Conservation (phyloP, 768 basidiomycete genomes). For the Podaxis sp. region DNA sequence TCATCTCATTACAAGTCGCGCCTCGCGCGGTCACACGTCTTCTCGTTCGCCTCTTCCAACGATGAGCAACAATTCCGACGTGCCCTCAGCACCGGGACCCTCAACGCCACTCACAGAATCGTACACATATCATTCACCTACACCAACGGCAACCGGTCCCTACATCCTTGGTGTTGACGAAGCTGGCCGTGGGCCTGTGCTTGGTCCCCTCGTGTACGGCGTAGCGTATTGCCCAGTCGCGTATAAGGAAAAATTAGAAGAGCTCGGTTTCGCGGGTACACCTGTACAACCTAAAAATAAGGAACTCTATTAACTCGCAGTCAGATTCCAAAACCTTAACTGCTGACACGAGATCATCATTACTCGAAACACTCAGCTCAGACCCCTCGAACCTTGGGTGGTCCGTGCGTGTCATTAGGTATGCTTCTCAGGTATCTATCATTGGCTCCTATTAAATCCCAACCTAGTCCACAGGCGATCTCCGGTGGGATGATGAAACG, state of each 20-base stretch:
- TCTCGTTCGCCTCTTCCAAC: background rate
- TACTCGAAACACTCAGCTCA: slow-evolving; percentile 68
- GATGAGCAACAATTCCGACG: slow-evolving; percentile 5
- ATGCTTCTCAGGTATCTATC: background rate
- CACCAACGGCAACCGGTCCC: slow-evolving; percentile 67
- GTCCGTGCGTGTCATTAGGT: slow-evolving; percentile 82
- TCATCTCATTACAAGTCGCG: background rate
- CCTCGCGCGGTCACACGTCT: background rate
- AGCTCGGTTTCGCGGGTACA: slow-evolving; percentile 89
- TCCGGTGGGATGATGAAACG: slow-evolving; percentile 87
- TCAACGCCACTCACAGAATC: slow-evolving; percentile 62
- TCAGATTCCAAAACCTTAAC: slow-evolving; percentile 92
- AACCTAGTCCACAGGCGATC: slow-evolving; percentile 80
- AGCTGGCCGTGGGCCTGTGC: slow-evolving; percentile 92
- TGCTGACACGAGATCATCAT: slow-evolving; percentile 59
- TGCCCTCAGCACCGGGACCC: slow-evolving; percentile 62
- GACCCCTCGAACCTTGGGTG: slow-evolving; percentile 74
- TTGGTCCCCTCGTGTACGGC: slow-evolving; percentile 95
- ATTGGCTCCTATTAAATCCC: background rate
- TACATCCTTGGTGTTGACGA: slow-evolving; percentile 99
- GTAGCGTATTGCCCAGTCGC: slow-evolving; percentile 88
- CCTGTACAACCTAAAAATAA: background rate
- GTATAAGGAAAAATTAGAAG: slow-evolving; percentile 72
- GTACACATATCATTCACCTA: slow-evolving; percentile 77
- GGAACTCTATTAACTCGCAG: background rate